phyloP scores from a whole-genome alignment of 1,284 basidiomycete genomes.

The Macrocystidia cucumis region DNA sequence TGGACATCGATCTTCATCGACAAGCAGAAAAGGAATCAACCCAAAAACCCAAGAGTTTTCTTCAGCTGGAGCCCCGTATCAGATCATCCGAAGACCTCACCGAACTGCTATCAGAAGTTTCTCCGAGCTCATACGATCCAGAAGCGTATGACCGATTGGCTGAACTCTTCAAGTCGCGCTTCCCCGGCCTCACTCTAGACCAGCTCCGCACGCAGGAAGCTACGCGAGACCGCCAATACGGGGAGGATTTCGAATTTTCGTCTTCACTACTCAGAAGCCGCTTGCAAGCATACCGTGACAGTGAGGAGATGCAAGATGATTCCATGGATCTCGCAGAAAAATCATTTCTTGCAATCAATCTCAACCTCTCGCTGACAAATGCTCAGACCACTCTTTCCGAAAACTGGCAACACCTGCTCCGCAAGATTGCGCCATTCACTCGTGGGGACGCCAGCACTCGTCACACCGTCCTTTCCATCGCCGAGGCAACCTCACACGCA shows the following conservation, averaged over 20 bases:
- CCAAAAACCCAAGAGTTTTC: conserved; percentile 51
- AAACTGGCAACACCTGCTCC: conserved; percentile 73
- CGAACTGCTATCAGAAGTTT: conserved; percentile 60
- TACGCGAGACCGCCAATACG: conserved; percentile 67
- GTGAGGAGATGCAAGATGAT: conserved; percentile 31
- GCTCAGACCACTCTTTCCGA: conserved; percentile 70
- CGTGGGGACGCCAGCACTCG: conserved; percentile 49
- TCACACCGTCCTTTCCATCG: conserved; percentile 49
- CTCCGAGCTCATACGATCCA: conserved; percentile 64
- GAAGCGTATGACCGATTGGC: conserved; percentile 52
- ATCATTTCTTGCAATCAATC: conserved; percentile 61
- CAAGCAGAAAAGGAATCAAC: conserved; percentile 28
- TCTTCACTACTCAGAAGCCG: conserved; percentile 42
- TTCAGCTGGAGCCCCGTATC: conserved; percentile 46
- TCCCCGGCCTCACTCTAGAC: conserved; percentile 50
- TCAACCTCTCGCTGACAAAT: conserved; percentile 81
- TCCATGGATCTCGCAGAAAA: conserved; percentile 39
- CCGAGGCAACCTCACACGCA: conserved; percentile 55
- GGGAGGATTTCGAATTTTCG: conserved; percentile 74
- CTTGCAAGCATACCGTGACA: conserved; percentile 38
- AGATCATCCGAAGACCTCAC: conserved; percentile 51
- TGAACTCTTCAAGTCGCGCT: conserved; percentile 34
- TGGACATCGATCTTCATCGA: conserved; percentile 57
- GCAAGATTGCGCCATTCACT: conserved; percentile 57
- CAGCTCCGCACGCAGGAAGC: conserved; percentile 61